Percentiles rank a stretch among this genome's conserved stretches.
Conservation (phyloP, 2,329 filamentous ascomycete species). For the Pestalotiopsis sp. region DNA sequence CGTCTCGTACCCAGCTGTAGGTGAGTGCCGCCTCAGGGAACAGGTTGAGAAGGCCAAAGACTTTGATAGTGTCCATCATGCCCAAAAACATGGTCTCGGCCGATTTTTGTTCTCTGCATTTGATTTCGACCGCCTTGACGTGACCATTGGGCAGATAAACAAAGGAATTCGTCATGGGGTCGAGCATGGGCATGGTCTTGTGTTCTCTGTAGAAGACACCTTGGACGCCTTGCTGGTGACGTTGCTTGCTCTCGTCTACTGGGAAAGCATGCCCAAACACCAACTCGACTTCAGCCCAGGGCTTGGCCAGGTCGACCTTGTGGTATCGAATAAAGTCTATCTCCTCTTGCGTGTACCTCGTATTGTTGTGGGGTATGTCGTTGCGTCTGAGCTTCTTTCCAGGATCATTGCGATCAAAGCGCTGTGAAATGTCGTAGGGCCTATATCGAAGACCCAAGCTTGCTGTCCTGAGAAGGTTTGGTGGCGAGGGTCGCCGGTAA, state of each 20-base stretch:
- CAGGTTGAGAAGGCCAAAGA: slow-evolving; percentile 34
- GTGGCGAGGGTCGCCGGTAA: background rate
- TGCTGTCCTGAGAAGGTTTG: background rate
- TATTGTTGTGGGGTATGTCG: slow-evolving; percentile 28
- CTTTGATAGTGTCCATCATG: slow-evolving; percentile 13
- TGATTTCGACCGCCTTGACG: slow-evolving; percentile 16
- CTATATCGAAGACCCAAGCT: background rate
- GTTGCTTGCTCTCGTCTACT: slow-evolving; percentile 19
- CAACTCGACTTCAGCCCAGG: slow-evolving; percentile 23
- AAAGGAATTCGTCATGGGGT: slow-evolving; percentile 20
- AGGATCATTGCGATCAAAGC: background rate
- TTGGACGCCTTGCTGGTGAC: slow-evolving; percentile 29
- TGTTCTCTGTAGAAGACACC: slow-evolving; percentile 33
- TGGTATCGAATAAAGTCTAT: slow-evolving; percentile 31
- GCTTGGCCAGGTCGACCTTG: slow-evolving; percentile 23
- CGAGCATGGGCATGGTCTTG: slow-evolving; percentile 24
- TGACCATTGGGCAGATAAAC: slow-evolving; percentile 29
- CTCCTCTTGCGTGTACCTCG: slow-evolving; percentile 32
- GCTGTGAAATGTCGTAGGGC: background rate
- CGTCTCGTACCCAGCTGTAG: slow-evolving; percentile 46
- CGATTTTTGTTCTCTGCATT: slow-evolving; percentile 29
- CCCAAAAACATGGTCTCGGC: slow-evolving; percentile 10
- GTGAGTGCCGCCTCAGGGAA: slow-evolving; percentile 50
- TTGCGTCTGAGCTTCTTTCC: background rate
- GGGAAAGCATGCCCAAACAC: slow-evolving; percentile 26